phyloP scores from a whole-genome alignment of 106 monocot species.

The Cymbidium sinense region DNA sequence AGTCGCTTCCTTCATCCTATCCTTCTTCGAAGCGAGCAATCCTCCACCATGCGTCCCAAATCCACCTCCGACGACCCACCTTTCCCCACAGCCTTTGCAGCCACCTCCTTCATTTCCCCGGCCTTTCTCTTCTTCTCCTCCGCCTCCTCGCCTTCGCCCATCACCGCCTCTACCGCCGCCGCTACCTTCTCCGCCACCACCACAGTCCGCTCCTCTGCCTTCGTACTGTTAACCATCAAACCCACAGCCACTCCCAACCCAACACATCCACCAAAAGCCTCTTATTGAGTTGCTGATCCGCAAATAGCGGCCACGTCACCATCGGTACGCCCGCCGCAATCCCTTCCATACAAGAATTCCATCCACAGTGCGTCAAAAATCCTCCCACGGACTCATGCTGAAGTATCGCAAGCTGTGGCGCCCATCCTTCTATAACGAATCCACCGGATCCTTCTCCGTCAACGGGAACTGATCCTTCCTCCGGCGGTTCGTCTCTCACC shows the following conservation, averaged over 20 bases:
- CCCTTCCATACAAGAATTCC: conserved; percentile 4
- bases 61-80: neutral
- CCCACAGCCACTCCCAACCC: conserved; percentile 11
- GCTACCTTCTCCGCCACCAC: neutral
- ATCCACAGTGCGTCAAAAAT: conserved; percentile 7
- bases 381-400: conserved; percentile 34
- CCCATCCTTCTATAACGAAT: conserved; percentile 27
- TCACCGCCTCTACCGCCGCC: neutral
- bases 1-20: neutral
- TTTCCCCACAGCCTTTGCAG: neutral
- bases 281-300: conserved; percentile 20
- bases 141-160: neutral
- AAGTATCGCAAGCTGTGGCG: conserved; percentile 17
- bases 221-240: neutral
- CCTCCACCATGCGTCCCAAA: neutral
- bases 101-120: neutral
- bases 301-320: conserved; percentile 14
- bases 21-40: neutral
- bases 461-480: neutral
- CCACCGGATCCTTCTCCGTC: conserved; percentile 1
- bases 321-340: conserved; percentile 3
- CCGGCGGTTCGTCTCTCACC: neutral
- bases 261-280: conserved; percentile 10
- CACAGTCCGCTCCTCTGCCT: too few species aligned
- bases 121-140: neutral